Conservation (phyloP, 495 filamentous ascomycete species). For the Cercophora sp. region DNA sequence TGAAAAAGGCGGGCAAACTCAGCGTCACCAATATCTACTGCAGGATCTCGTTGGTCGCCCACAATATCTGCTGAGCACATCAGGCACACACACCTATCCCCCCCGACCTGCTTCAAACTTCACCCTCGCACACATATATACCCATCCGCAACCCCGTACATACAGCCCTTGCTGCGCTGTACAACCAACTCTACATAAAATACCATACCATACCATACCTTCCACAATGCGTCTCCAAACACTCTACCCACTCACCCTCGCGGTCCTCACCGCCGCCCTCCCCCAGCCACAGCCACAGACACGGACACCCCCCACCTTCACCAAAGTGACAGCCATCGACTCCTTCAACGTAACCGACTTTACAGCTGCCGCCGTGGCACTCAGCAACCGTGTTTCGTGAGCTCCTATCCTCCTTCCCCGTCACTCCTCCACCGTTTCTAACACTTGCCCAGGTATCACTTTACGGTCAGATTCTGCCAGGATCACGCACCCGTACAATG, state of each 20-base stretch:
- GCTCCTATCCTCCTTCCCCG: background rate
- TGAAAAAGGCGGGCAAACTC: no score
- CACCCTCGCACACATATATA: background rate
- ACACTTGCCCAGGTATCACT: slow-evolving; percentile 15
- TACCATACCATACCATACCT: background rate
- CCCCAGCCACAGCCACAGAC: background rate
- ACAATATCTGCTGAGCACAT: no score
- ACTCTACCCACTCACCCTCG: background rate
- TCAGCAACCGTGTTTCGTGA: slow-evolving; percentile 25
- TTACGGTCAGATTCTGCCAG: slow-evolving; percentile 18
- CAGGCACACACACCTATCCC: background rate
- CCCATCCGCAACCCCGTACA: no score
- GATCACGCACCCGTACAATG: slow-evolving; percentile 10
- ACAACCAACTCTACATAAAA: background rate
- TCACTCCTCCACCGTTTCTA: background rate
- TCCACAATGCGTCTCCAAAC: background rate
- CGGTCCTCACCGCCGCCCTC: background rate
- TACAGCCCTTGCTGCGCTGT: background rate
- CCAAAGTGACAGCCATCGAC: slow-evolving; percentile 6
- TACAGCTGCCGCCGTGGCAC: slow-evolving; percentile 16
- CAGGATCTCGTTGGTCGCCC: no score
- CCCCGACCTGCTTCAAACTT: background rate
- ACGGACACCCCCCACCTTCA: background rate
- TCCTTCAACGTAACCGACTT: slow-evolving; percentile 23
- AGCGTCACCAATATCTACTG: no score